Base-by-base conservation (phyloP, 1,284 basidiomycete genomes). In the Cryptococcus amylolentus region DNA sequence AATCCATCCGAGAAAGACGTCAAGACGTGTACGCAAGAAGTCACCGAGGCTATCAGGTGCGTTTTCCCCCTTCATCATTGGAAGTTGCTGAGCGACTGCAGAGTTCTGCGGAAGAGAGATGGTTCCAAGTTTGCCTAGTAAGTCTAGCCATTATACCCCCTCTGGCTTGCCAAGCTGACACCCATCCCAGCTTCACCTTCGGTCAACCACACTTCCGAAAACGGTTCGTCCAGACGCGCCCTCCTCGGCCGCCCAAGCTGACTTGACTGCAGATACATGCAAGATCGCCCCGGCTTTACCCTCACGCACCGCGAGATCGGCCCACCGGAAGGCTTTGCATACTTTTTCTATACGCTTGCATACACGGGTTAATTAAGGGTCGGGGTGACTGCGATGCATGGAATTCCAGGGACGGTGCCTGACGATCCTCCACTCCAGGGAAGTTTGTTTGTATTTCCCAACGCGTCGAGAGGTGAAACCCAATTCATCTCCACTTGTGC, bases 121-220 rank as follows among this genome's bases (percentile, higher is more conserved):
- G 80, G 71, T 1, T 88, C 89, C 0, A 73, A 81, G 31, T 91
- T 93, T 75, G 77, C 92, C 54, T 93, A 93, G 75, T 77, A 53
- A 55, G 73, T 67, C 4, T 39, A 12, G 42, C 12, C 18, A 2
- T 28, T 46, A 23, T 9, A 1, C 14, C 20, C 38, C 39, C n/a
- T 16, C 14, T 4, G 26, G 31, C 10, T 35, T 35, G 31, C 8
- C 18, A 14, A 46, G 18, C 37, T 26, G 37, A 52, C 10, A 48
- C 41, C 37, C n/a, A 44, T 40, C 38, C 14, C 54, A 76, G 74
- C 77, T 80, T 92, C 56, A 93, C 91, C 2, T 92, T 93, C 64
- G 91, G 90, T 5, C 91, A 94, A 70, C 91, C 91, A 1, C 91
- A 95, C 72, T 94, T 94, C 75, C 85, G 91, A 38, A 83, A 83